These are phyloP conservation scores for Sicyos edulis DNA, from an alignment of 306 rosid species.

Conservation along the genomic window DNA sequence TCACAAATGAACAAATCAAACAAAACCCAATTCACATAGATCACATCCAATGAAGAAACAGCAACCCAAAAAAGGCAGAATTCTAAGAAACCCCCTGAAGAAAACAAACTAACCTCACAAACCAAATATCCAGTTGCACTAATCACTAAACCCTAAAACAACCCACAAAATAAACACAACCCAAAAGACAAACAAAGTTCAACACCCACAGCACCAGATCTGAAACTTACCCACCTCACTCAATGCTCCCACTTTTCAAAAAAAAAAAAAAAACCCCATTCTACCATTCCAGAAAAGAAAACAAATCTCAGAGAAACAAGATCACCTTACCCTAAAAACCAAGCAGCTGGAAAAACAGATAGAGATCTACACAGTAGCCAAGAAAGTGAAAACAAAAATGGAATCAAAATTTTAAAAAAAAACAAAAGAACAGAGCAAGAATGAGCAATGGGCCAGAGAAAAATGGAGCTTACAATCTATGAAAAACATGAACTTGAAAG, in stretches of 20 bases:
- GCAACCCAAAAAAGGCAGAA: not conserved
- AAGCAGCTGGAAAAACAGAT: constrained; percentile 15
- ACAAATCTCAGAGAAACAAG: constrained; percentile 7
- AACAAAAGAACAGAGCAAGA: not conserved
- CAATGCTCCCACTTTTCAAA: constrained; percentile 1
- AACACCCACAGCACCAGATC: constrained; percentile 20
- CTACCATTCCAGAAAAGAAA: constrained; percentile 14
- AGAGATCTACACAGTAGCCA: constrained; percentile 20
- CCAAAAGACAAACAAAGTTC: constrained; percentile 11
- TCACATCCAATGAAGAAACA: not conserved
- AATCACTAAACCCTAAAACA: not conserved
- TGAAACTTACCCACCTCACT: constrained; percentile 24
- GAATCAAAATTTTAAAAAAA: not conserved
- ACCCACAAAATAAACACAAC: not conserved
- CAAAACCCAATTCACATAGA: constrained; percentile 13
- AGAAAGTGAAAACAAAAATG: constrained; percentile 2
- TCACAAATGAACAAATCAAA: constrained; percentile 11
- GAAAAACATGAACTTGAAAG: constrained; percentile 10
- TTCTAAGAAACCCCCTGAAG: constrained; percentile 7
- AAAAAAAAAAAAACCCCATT: constrained; percentile 15
- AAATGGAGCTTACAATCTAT: constrained; percentile 18
- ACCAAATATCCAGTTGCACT: not conserved
- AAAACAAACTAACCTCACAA: not conserved
- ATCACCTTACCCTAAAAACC: constrained; percentile 8
- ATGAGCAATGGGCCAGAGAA: not conserved